Conservation (phyloP, 768 basidiomycete genomes). For the Omphalotus guepiniiformis region DNA sequence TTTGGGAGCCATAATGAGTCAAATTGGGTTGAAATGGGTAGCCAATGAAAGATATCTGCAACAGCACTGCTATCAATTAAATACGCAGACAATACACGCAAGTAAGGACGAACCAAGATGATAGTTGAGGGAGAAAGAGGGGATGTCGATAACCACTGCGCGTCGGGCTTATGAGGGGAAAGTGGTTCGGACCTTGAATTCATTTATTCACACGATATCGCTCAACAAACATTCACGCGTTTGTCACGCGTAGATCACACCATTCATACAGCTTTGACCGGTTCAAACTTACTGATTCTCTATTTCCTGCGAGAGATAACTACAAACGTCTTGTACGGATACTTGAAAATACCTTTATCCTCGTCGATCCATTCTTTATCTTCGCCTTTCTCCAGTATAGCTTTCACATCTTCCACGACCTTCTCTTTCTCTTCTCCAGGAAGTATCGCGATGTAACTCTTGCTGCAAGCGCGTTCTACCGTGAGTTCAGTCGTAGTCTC, state of each 20-base stretch:
- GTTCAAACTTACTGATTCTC: no score
- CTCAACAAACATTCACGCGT: no score
- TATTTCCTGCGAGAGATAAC: conserved; percentile 47
- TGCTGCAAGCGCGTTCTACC: conserved; percentile 69
- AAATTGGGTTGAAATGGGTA: not conserved
- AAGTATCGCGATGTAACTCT: conserved; percentile 78
- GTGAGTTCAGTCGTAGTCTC: conserved; percentile 50
- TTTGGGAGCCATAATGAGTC: conserved; percentile 6
- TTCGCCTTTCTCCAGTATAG: conserved; percentile 55
- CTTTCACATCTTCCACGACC: conserved; percentile 46
- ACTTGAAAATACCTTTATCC: conserved; percentile 68
- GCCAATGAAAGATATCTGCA: no score
- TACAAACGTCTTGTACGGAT: conserved; percentile 69
- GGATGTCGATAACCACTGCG: not conserved
- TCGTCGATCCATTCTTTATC: conserved; percentile 75
- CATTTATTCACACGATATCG: no score
- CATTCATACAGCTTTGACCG: no score
- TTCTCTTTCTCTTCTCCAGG: conserved; percentile 51
- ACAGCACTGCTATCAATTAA: not conserved
- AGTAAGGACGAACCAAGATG: not conserved
- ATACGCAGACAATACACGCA: not conserved
- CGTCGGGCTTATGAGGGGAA: not conserved
- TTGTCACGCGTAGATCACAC: no score
- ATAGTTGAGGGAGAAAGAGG: not conserved
- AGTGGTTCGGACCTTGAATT: no score